Conservation (phyloP, 106 monocot genomes). For the Dioscorea zingiberensis region DNA sequence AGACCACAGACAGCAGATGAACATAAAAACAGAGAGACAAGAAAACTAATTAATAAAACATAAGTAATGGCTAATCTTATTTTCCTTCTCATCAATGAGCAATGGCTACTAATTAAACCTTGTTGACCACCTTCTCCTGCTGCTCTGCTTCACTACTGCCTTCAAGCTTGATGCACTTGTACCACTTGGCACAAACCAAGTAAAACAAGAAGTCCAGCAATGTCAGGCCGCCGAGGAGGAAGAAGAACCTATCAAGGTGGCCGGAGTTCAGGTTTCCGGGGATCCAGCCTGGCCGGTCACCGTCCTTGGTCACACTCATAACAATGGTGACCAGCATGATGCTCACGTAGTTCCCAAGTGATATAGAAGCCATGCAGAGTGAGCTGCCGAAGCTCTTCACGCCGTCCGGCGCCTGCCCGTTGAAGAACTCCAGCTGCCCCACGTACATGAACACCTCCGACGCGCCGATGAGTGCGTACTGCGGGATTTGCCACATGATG, state of each 20-base stretch:
- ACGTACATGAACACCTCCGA: constrained; percentile 70
- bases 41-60: too few species aligned
- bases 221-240: constrained; percentile 56
- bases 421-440: constrained; percentile 61
- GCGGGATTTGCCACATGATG: constrained; percentile 59
- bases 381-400: constrained; percentile 69
- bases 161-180: constrained; percentile 37
- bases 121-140: too few species aligned
- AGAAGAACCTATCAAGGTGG: constrained; percentile 70
- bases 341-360: constrained; percentile 71
- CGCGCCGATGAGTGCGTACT: constrained; percentile 53
- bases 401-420: constrained; percentile 56
- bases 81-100: too few species aligned
- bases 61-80: too few species aligned
- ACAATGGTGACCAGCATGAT: constrained; percentile 55
- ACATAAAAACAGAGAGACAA: too few species aligned
- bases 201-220: constrained; percentile 36
- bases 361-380: constrained; percentile 65
- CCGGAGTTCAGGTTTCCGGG: constrained; percentile 62
- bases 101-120: too few species aligned
- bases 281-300: constrained; percentile 48
- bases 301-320: constrained; percentile 19
- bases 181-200: constrained; percentile 50
- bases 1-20: too few species aligned
- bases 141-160: background rate